phyloP scores from a whole-genome alignment of 2,329 filamentous ascomycete genomes.

The Pyricularia grisea region DNA sequence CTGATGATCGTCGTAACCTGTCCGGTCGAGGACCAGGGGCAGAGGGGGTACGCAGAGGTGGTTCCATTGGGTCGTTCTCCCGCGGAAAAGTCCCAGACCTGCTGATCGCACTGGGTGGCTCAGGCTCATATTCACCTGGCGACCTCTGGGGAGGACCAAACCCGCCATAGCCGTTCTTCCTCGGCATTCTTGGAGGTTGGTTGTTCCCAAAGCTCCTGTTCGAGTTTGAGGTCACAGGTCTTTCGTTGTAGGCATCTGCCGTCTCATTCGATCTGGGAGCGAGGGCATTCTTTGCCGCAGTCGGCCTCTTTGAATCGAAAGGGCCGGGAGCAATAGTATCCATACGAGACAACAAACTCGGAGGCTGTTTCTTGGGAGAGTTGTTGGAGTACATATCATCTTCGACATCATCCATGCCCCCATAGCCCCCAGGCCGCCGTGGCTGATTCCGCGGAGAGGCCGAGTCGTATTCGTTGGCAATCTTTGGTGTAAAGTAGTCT shows the following conservation, averaged over 20 bases:
- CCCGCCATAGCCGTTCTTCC: conserved; percentile 47
- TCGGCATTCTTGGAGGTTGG: conserved; percentile 28
- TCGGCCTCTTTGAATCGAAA: conserved; percentile 39
- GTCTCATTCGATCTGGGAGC: conserved; percentile 11
- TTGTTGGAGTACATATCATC: conserved; percentile 34
- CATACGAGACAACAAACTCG: conserved; percentile 48
- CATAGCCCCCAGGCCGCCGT: conserved; percentile 38
- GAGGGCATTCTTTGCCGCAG: conserved; percentile 21
- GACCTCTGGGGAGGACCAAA: conserved; percentile 37
- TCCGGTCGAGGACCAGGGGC: conserved; percentile 34
- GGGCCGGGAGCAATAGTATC: conserved; percentile 58
- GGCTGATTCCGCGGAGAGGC: conserved; percentile 26
- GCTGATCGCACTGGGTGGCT: conserved; percentile 26
- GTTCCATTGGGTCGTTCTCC: conserved; percentile 23
- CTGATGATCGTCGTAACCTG: conserved; percentile 19
- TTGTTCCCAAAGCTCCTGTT: conserved; percentile 22
- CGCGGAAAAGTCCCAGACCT: conserved; percentile 46
- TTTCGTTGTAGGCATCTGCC: conserved; percentile 14
- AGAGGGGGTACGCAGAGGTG: conserved; percentile 35
- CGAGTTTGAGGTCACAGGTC: conserved; percentile 21
- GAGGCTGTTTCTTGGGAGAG: conserved; percentile 33
- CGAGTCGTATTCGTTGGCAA: conserved; percentile 30
- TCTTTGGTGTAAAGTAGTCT: conserved; percentile 35
- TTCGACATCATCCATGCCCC: conserved; percentile 32
- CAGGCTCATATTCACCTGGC: conserved; percentile 26